These are phyloP conservation scores for Cercospora canescens DNA, from an alignment of 2,329 filamentous ascomycete species.

Conservation along the genomic window DNA sequence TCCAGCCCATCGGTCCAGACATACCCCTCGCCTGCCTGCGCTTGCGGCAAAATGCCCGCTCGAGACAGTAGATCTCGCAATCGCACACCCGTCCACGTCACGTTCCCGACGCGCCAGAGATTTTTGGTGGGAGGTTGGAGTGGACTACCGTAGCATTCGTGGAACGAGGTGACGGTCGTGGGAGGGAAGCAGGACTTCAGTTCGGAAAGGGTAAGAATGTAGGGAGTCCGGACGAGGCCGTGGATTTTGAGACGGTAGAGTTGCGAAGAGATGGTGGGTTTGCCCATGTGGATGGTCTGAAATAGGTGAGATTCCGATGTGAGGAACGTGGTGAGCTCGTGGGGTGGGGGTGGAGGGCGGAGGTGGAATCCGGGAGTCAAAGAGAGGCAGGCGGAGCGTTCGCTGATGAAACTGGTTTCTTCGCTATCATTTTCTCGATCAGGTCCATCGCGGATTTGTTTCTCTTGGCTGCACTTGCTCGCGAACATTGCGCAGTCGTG, in stretches of 20 bases:
- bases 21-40: slow-evolving; percentile 15
- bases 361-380: slow-evolving; percentile 7
- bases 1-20: slow-evolving; percentile 37
- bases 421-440: not conserved
- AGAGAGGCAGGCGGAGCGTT: not conserved
- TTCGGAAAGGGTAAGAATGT: slow-evolving; percentile 30
- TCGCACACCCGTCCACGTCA: slow-evolving; percentile 38
- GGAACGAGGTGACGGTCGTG: slow-evolving; percentile 33
- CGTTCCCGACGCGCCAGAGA: slow-evolving; percentile 38
- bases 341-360: slow-evolving; percentile 6
- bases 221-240: slow-evolving; percentile 35
- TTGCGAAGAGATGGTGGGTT: slow-evolving; percentile 27
- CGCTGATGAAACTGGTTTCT: not conserved
- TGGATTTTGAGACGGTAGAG: slow-evolving; percentile 36
- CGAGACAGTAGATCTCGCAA: slow-evolving; percentile 28
- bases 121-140: slow-evolving; percentile 32
- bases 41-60: slow-evolving; percentile 17
- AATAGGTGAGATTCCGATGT: slow-evolving; percentile 30
- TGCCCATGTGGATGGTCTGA: slow-evolving; percentile 41
- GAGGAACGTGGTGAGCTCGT: slow-evolving; percentile 1
- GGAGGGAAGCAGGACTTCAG: slow-evolving; percentile 30
- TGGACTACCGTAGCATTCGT: slow-evolving; percentile 42
- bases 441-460: not conserved
- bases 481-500: not conserved
- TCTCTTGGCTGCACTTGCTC: not conserved